These are phyloP conservation scores for Aspergillus sp. DNA, from an alignment of 2,329 filamentous ascomycete genomes.

Conservation along the genomic window DNA sequence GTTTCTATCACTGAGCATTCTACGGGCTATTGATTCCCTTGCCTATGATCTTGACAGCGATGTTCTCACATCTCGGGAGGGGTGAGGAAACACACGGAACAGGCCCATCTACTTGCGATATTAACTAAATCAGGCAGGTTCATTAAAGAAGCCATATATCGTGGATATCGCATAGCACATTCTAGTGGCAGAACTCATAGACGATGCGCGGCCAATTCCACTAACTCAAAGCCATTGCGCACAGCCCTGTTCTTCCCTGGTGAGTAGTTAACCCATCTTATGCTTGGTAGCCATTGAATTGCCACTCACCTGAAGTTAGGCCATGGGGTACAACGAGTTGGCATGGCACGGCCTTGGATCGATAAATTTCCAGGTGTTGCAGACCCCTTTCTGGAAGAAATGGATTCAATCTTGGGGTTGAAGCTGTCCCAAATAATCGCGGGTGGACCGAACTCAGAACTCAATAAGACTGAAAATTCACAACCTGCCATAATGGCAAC, in stretches of 20 bases:
- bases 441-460: slow-evolving; percentile 70
- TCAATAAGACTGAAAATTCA: slow-evolving; percentile 82
- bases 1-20: slow-evolving; percentile 15
- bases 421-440: slow-evolving; percentile 76
- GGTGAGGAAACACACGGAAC: not conserved
- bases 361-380: slow-evolving; percentile 79
- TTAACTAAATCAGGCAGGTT: not conserved
- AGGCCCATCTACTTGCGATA: not conserved
- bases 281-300: not conserved
- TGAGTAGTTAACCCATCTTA: slow-evolving; percentile 20
- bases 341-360: slow-evolving; percentile 84
- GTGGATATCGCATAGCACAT: not conserved
- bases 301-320: slow-evolving; percentile 51
- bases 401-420: slow-evolving; percentile 73
- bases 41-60: slow-evolving; percentile 15
- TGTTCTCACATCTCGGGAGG: slow-evolving; percentile 16
- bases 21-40: slow-evolving; percentile 13
- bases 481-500: slow-evolving; percentile 97
- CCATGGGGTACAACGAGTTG: slow-evolving; percentile 84
- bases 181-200: not conserved
- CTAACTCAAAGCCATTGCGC: slow-evolving; percentile 26
- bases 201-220: slow-evolving; percentile 1
- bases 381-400: slow-evolving; percentile 75
- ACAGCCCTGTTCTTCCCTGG: slow-evolving; percentile 52
- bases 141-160: slow-evolving; percentile 2